Base-by-base conservation (phyloP, 192 early-diverging fungal species). In the Linnemannia schmuckeri region DNA sequence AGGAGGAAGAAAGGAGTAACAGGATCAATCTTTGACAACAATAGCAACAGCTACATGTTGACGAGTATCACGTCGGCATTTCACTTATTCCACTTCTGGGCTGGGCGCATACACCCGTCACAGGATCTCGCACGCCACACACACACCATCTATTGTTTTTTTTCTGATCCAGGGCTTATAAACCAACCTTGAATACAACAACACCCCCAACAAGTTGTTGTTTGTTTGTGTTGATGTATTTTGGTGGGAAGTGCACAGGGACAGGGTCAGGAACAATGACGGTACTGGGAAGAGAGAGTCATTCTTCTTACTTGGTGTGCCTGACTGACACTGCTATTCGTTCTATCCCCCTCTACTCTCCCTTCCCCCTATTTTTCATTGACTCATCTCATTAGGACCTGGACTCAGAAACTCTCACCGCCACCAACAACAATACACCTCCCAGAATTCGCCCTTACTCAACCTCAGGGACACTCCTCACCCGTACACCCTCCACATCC, bases 301-400 rank as follows among this genome's bases (percentile, higher is more conserved):
- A 13, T 41, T 8, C 15, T 33, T 4, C 10, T 27, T n/a, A 42
- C 17, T 22, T 38, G 42, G 6, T 3, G 41, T 42, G 40, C 27
- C 27, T 47, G 37, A 52, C 42, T 30, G 46, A 71, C 47, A 13
- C 33, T n/a, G 0, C 17, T 20, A 4, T 52, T 52, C 6, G 5
- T 52, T 52, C 49, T 52, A 22, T 17, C 5, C 49, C n/a, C 2
- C 42, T 69, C 12, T 24, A 13, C 13, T 13, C 49, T 72, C n/a
- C 55, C n/a, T 9, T 57, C 22, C 46, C 49, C 13, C 8, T 71
- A 22, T 47, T 70, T 73, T 61, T 13, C 30, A 35, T 52, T 22
- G 13, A 24, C 33, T 41, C 7, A 41, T 71, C 33, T 41, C 35
- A 41, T 71, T 71, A 73, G 79, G 73, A 75, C 52, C 30, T 66